Conservation (phyloP, 331 rosid genomes). For the Malus hybrid region DNA sequence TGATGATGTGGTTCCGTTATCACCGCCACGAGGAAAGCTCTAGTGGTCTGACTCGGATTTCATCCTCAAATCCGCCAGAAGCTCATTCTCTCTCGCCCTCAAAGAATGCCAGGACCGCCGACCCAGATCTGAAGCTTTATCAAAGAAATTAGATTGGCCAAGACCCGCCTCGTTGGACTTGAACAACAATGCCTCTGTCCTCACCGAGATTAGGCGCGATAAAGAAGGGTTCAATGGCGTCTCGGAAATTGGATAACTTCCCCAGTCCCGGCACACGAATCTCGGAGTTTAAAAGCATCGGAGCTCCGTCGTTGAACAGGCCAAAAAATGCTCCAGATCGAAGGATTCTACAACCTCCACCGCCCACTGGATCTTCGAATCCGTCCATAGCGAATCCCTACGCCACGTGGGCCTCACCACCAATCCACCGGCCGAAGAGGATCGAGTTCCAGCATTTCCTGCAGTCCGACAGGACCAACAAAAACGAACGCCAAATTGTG, state of each 20-base stretch:
- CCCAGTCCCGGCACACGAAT: slow-evolving; percentile 64
- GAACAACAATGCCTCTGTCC: slow-evolving; percentile 54
- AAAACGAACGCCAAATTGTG: too few relatives aligned
- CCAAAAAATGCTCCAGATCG: slow-evolving; percentile 13
- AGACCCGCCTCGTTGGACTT: slow-evolving; percentile 97
- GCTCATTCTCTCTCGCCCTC: slow-evolving; percentile 85
- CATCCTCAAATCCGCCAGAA: slow-evolving; percentile 70
- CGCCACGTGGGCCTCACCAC: slow-evolving; percentile 47
- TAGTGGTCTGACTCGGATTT: slow-evolving; percentile 57
- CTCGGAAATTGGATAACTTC: slow-evolving; percentile 58
- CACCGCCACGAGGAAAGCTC: slow-evolving; percentile 34
- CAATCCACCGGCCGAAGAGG: too few relatives aligned
- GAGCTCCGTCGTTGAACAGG: slow-evolving; percentile 24
- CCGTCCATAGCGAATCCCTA: slow-evolving; percentile 57
- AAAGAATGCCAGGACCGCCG: slow-evolving; percentile 95
- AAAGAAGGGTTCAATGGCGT: slow-evolving; percentile 45
- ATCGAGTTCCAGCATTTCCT: too few relatives aligned
- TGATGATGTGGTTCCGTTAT: slow-evolving; percentile 31
- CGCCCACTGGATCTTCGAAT: slow-evolving; percentile 42
- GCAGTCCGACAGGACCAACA: too few relatives aligned
- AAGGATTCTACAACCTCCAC: slow-evolving; percentile 15
- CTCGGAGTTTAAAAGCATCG: slow-evolving; percentile 35
- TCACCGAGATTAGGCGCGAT: slow-evolving; percentile 70
- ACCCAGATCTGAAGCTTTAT: slow-evolving; percentile 68
- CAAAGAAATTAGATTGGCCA: slow-evolving; percentile 54